A percentile compares a stretch with the other conserved stretches of the same genome.
phyloP scores from a whole-genome alignment of 345 rosid genomes.

The Sisymbrium irio region DNA sequence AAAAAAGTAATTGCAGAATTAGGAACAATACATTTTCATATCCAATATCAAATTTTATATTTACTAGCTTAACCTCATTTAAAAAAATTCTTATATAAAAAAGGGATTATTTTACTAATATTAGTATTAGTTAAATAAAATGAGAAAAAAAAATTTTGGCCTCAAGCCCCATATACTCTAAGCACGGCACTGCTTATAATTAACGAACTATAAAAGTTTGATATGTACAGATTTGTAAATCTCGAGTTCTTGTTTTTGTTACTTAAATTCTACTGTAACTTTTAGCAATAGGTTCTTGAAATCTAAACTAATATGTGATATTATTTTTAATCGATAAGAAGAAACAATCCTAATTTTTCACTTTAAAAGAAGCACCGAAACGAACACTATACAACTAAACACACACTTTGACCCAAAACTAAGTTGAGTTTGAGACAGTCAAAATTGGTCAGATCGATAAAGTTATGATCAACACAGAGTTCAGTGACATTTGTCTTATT shows the following conservation, averaged over 20 bases:
- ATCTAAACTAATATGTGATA: not conserved
- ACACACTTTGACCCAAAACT: slow-evolving; percentile 8
- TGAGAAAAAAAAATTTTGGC: no score
- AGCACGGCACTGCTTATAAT: no score
- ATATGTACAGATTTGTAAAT: not conserved
- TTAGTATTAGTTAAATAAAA: no score
- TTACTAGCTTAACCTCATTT: no score
- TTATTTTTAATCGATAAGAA: not conserved
- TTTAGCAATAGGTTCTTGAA: not conserved
- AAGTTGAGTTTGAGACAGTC: slow-evolving; percentile 27
- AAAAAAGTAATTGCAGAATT: no score
- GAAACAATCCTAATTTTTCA: not conserved
- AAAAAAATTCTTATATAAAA: no score
- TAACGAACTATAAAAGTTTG: not conserved
- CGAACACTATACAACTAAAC: slow-evolving; percentile 1
- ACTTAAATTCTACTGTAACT: not conserved
- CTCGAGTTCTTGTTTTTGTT: not conserved
- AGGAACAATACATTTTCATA: no score
- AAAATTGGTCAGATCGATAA: slow-evolving; percentile 22
- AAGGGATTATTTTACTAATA: no score
- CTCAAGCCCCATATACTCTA: no score
- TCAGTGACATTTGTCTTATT: slow-evolving; percentile 24
- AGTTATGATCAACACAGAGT: slow-evolving; percentile 10
- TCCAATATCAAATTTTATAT: no score
- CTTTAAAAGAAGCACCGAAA: not conserved